Evolutionary conservation across 2,329 filamentous ascomycete genomes (phyloP).

Genomic region (Diplodia mutila): DNA sequence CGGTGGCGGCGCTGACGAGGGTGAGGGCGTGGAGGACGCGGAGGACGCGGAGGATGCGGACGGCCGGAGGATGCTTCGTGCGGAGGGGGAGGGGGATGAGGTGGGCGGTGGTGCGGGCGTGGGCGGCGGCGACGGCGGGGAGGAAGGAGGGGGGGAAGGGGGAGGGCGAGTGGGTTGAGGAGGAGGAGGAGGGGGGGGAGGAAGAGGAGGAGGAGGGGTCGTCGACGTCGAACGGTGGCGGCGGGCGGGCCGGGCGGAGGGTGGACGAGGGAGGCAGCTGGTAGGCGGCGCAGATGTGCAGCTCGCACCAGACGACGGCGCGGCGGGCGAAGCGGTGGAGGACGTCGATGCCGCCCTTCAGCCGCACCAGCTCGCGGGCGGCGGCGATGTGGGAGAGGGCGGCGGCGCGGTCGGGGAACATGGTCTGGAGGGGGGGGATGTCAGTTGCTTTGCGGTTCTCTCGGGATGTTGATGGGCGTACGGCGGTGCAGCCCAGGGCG

Average conservation of each 20-base stretch:
- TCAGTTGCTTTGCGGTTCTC: background rate
- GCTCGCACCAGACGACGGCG: background rate
- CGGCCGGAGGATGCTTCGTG: no score
- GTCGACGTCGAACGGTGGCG: no score
- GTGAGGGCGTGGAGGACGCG: background rate
- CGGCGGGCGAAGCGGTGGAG: background rate
- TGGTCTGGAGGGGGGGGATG: background rate
- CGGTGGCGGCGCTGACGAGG: background rate
- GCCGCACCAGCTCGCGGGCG: background rate
- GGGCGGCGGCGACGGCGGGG: background rate
- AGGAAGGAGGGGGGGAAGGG: no score
- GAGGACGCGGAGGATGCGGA: background rate
- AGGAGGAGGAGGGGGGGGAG: no score
- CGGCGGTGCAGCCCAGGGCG: background rate
- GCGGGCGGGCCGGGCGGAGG: background rate
- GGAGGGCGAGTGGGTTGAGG: no score
- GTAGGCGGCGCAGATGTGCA: background rate
- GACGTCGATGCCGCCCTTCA: background rate
- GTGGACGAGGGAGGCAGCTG: background rate
- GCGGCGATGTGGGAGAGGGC: background rate
- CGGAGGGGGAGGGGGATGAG: no score
- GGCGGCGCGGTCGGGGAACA: background rate
- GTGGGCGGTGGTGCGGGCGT: background rate
- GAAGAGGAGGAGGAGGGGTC: no score
- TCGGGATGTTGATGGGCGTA: background rate